Conservation (phyloP, 495 filamentous ascomycete genomes). For the Aspergillus haitiensis region DNA sequence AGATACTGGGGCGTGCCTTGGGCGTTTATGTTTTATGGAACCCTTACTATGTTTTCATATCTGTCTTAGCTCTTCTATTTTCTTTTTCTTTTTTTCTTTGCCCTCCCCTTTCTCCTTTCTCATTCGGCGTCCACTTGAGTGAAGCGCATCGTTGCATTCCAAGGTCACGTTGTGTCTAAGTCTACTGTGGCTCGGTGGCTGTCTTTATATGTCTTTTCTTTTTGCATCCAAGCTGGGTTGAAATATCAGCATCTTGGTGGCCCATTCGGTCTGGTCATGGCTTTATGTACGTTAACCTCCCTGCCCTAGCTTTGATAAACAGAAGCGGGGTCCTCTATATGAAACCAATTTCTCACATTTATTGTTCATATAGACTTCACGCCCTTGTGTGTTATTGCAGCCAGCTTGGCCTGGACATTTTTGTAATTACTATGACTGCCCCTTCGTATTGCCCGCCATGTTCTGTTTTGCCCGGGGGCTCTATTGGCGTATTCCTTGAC, state of each 20-base stretch:
- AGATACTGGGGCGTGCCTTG: constrained; percentile 34
- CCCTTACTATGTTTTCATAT: constrained; percentile 21
- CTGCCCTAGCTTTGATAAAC: constrained; percentile 51
- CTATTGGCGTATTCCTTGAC: constrained; percentile 10
- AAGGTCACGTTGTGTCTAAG: constrained; percentile 38
- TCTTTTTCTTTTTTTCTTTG: constrained; percentile 21
- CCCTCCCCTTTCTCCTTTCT: constrained; percentile 27
- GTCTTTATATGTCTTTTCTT: constrained; percentile 37
- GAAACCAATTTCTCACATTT: constrained; percentile 56
- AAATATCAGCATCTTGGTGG: constrained; percentile 48
- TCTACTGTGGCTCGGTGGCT: constrained; percentile 28
- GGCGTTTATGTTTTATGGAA: constrained; percentile 37
- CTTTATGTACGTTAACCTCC: constrained; percentile 80
- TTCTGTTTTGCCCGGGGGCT: constrained; percentile 20
- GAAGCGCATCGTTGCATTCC: constrained; percentile 37
- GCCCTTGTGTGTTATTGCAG: constrained; percentile 38
- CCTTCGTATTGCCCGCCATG: constrained; percentile 31
- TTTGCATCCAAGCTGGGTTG: constrained; percentile 42
- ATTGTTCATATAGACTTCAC: constrained; percentile 47
- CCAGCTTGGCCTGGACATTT: constrained; percentile 27
- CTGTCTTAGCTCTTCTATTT: constrained; percentile 8
- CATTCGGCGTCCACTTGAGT: constrained; percentile 22
- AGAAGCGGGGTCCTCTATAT: constrained; percentile 50
- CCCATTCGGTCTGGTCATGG: constrained; percentile 63
- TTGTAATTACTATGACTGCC: constrained; percentile 43